These are phyloP conservation scores for Pyrus pyrifolia DNA, from an alignment of 306 rosid species.

Conservation along the genomic window DNA sequence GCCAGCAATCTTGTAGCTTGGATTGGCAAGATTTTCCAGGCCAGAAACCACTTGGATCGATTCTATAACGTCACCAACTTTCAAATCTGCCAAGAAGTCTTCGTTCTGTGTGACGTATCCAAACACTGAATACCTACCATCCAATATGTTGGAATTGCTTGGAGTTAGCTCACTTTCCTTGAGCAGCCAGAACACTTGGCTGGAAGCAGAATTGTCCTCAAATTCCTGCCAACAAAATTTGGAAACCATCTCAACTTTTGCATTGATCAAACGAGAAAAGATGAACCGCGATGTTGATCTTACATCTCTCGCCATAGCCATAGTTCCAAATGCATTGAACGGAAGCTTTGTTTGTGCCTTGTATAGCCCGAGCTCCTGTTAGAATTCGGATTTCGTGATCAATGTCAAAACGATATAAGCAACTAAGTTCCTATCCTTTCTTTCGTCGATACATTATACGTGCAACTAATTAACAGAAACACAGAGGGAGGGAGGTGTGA, in stretches of 20 bases:
- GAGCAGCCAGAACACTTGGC: slow-evolving; percentile 92
- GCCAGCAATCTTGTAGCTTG: slow-evolving; percentile 92
- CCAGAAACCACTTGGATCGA: slow-evolving; percentile 87
- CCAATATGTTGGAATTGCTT: slow-evolving; percentile 90
- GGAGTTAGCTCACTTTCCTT: slow-evolving; percentile 98
- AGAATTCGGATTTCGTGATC: slow-evolving; percentile 9
- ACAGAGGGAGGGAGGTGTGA: neutral
- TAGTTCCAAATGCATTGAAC: slow-evolving; percentile 95
- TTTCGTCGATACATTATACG: too few species aligned
- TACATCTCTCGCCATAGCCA: slow-evolving; percentile 99
- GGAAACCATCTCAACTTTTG: neutral
- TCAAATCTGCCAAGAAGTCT: slow-evolving; percentile 82
- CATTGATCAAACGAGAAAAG: neutral
- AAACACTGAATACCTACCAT: slow-evolving; percentile 84
- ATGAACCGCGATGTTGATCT: slow-evolving; percentile 13
- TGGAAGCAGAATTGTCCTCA: slow-evolving; percentile 82
- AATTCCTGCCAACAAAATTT: slow-evolving; percentile 54
- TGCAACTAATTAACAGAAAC: neutral
- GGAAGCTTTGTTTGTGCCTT: slow-evolving; percentile 98
- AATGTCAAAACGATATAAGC: neutral
- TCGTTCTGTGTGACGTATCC: slow-evolving; percentile 83
- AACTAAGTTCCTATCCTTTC: neutral
- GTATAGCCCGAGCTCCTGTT: slow-evolving; percentile 95
- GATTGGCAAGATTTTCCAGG: slow-evolving; percentile 76
- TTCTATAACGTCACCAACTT: slow-evolving; percentile 95